Conservation (phyloP, 2,329 filamentous ascomycete genomes). For the Paradendryphiella salina region DNA sequence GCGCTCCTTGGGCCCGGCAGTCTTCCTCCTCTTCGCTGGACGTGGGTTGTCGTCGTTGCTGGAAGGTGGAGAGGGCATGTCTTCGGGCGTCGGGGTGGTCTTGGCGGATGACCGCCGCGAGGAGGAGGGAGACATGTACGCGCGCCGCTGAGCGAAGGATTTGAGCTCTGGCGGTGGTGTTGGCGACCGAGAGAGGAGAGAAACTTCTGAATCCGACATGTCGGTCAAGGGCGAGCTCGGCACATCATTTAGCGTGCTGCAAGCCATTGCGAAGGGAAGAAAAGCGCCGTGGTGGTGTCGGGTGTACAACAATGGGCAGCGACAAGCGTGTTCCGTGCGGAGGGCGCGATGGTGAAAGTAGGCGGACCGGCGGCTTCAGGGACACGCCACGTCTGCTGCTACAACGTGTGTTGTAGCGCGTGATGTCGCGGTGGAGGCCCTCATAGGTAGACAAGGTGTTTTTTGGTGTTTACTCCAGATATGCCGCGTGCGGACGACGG, state of each 20-base stretch:
- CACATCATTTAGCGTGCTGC: slow-evolving; percentile 19
- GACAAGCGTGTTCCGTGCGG: slow-evolving; percentile 15
- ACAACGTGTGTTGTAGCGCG: slow-evolving; percentile 1
- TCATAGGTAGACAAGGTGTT: slow-evolving; percentile 1
- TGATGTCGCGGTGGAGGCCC: not conserved
- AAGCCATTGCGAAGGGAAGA: slow-evolving; percentile 37
- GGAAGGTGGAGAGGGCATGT: slow-evolving; percentile 49
- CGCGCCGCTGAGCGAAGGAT: slow-evolving; percentile 33
- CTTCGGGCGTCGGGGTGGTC: slow-evolving; percentile 52
- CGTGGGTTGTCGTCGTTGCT: slow-evolving; percentile 65
- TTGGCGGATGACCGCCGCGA: slow-evolving; percentile 53
- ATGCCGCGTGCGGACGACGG: slow-evolving; percentile 3
- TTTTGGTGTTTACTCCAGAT: not conserved
- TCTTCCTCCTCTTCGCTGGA: slow-evolving; percentile 75
- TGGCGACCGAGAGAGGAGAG: slow-evolving; percentile 33
- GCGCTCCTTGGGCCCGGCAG: slow-evolving; percentile 61
- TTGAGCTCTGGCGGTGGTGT: slow-evolving; percentile 40
- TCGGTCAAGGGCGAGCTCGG: slow-evolving; percentile 50
- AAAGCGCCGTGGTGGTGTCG: slow-evolving; percentile 6
- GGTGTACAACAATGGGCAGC: slow-evolving; percentile 18
- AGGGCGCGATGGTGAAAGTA: slow-evolving; percentile 14
- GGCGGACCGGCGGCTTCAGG: slow-evolving; percentile 13
- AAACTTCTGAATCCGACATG: slow-evolving; percentile 40
- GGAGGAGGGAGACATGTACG: slow-evolving; percentile 48
- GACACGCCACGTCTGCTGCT: slow-evolving; percentile 13